These are phyloP conservation scores for Auriscalpium microsporum DNA, from an alignment of 768 basidiomycete species.

Conservation along the genomic window DNA sequence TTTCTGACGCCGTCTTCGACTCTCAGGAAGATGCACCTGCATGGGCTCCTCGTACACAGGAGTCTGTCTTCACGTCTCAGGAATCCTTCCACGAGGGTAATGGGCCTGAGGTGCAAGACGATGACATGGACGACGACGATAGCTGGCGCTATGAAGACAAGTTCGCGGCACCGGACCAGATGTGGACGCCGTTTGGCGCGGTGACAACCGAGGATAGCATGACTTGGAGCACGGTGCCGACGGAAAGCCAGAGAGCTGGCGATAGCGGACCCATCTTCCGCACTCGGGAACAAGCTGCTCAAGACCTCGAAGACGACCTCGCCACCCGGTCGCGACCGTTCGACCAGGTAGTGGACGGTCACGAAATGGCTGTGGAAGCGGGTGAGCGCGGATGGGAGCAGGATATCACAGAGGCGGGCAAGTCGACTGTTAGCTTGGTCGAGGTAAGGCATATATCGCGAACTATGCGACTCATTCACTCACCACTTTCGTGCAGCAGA, in stretches of 20 bases:
- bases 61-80: conserved; percentile 39
- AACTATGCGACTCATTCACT: background rate
- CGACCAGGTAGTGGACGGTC: background rate
- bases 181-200: conserved; percentile 53
- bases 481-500: too few species aligned
- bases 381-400: conserved; percentile 32
- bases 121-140: conserved; percentile 51
- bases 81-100: conserved; percentile 13
- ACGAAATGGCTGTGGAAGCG: conserved; percentile 15
- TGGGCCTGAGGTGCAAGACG: conserved; percentile 4
- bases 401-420: conserved; percentile 32
- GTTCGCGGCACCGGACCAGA: conserved; percentile 38
- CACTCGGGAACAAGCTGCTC: background rate
- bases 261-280: conserved; percentile 1
- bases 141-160: conserved; percentile 74
- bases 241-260: conserved; percentile 39
- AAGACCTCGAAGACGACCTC: background rate
- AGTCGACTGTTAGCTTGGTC: conserved; percentile 30
- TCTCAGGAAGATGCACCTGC: conserved; percentile 33
- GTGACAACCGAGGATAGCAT: conserved; percentile 44
- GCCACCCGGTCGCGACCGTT: background rate
- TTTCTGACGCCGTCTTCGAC: conserved; percentile 47
- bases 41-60: conserved; percentile 57
- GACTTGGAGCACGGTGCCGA: conserved; percentile 68
- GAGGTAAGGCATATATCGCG: conserved; percentile 29